Conservation (phyloP, 164 flowering plant species). For the Berberis vulgaris region DNA sequence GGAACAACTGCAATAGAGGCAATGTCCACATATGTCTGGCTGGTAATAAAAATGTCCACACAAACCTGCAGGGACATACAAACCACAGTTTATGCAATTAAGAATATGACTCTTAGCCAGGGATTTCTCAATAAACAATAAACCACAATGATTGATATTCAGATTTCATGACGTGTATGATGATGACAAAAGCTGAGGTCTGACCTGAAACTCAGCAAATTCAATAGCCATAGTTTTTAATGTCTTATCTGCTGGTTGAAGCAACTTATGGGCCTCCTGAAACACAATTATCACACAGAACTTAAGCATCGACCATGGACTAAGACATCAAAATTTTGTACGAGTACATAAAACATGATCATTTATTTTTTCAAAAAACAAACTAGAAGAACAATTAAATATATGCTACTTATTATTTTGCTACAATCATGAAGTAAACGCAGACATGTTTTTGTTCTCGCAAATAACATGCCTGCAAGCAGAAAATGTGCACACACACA, state of each 20-base stretch:
- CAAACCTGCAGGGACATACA: conserved; percentile 56
- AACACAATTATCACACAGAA: neutral
- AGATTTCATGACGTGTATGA: neutral
- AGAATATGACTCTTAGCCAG: too few species aligned
- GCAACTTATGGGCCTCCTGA: conserved; percentile 87
- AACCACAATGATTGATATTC: neutral
- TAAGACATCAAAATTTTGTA: too few species aligned
- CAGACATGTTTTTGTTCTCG: too few species aligned
- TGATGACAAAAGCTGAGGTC: neutral
- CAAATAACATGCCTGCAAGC: too few species aligned
- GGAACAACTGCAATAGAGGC: conserved; percentile 93
- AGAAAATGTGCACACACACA: too few species aligned
- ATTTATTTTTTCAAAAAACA: too few species aligned
- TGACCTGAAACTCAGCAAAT: conserved; percentile 96
- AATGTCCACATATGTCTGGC: conserved; percentile 84
- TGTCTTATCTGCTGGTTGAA: conserved; percentile 90
- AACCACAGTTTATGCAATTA: too few species aligned
- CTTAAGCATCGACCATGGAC: neutral
- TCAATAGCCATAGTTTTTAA: conserved; percentile 90
- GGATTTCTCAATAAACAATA: too few species aligned
- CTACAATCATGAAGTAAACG: too few species aligned
- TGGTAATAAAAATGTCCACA: conserved; percentile 78
- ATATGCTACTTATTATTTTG: too few species aligned
- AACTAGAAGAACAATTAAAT: too few species aligned
- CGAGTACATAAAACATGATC: too few species aligned